Conservation (phyloP, 768 basidiomycete species). For the Hysterangium stoloniferum region DNA sequence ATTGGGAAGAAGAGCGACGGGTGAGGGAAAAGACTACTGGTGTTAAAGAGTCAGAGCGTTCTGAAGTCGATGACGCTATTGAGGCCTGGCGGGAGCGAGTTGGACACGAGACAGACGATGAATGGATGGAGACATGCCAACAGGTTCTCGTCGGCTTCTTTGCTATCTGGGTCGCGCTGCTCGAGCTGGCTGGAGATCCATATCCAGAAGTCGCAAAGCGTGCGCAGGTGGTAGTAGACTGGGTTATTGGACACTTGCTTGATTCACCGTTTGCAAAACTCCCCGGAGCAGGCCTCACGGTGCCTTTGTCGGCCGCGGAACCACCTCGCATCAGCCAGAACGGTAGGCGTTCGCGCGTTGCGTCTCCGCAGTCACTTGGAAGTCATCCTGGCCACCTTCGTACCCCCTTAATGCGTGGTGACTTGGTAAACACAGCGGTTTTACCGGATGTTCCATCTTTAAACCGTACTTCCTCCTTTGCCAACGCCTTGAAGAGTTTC, state of each 20-base stretch:
- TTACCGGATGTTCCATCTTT: background rate
- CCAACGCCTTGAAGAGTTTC: conserved; percentile 3
- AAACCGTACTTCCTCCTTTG: conserved; percentile 9
- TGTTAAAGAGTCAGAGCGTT: conserved; percentile 52
- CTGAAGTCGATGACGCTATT: conserved; percentile 62
- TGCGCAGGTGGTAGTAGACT: conserved; percentile 88
- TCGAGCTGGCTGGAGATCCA: conserved; percentile 89
- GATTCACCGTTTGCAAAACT: conserved; percentile 39
- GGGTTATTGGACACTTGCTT: conserved; percentile 80
- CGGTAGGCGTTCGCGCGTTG: background rate
- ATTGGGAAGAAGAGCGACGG: conserved; percentile 84
- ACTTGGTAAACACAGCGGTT: background rate
- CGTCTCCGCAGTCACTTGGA: background rate
- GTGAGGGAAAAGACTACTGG: conserved; percentile 27
- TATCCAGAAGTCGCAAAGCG: conserved; percentile 88
- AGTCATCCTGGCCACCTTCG: background rate
- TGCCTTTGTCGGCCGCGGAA: conserved; percentile 32
- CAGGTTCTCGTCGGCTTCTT: conserved; percentile 81
- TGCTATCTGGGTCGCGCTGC: conserved; percentile 80
- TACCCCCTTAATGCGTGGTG: background rate
- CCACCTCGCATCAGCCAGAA: conserved; percentile 25
- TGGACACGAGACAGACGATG: conserved; percentile 47
- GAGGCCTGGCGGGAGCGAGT: conserved; percentile 72
- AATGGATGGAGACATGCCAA: conserved; percentile 72
- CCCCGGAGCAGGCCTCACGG: conserved; percentile 37